phyloP scores from a whole-genome alignment of 2,329 filamentous ascomycete genomes.

The Grosmannia huntii region DNA sequence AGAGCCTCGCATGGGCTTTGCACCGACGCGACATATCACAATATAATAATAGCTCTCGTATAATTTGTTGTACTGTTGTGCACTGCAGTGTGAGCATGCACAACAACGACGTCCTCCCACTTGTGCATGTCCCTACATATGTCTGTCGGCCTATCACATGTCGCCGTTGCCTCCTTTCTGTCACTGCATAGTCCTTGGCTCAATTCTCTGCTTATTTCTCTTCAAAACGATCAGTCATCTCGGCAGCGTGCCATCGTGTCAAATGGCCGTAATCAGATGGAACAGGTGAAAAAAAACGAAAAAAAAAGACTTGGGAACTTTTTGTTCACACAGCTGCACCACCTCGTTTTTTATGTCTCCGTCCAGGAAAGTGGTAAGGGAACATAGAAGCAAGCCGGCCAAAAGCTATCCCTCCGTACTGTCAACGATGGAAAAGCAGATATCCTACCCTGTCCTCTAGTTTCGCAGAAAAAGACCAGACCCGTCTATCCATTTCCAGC shows the following conservation, averaged over 20 bases:
- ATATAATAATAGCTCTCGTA: neutral
- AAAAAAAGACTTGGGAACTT: neutral
- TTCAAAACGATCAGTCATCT: too few relatives aligned
- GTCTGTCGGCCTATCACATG: neutral
- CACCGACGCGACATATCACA: neutral
- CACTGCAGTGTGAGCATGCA: neutral
- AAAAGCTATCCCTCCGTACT: too few relatives aligned
- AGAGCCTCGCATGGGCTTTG: conserved; percentile 3
- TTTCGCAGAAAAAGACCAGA: neutral
- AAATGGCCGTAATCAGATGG: too few relatives aligned
- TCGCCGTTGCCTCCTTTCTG: neutral
- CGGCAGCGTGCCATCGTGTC: too few relatives aligned
- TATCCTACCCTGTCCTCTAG: neutral
- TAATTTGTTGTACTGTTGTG: neutral
- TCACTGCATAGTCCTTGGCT: too few relatives aligned
- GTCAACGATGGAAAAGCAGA: too few relatives aligned
- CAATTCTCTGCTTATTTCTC: too few relatives aligned
- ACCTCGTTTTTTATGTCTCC: neutral
- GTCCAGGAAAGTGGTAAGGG: neutral
- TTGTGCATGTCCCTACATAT: too few relatives aligned
- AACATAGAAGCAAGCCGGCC: neutral
- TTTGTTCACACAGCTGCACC: neutral
- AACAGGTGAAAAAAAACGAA: neutral
- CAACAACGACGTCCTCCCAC: neutral
- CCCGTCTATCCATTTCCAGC: neutral